Evolutionary conservation across 192 early-diverging fungal genomes (phyloP), one percentile per base, ranked within the genome.

Genomic region (Coemansia sp.): DNA sequence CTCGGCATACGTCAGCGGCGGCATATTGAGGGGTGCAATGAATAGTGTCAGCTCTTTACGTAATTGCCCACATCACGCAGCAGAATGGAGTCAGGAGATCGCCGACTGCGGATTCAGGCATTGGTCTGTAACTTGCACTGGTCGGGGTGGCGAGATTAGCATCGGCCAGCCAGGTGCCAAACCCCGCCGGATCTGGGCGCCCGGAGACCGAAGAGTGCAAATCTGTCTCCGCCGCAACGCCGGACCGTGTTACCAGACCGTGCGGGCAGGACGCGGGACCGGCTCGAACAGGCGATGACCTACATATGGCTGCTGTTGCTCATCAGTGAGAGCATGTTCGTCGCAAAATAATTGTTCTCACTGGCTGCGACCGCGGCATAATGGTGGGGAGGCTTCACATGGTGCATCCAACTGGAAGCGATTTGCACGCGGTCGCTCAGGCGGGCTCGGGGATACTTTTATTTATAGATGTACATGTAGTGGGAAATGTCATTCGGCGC

Each of bases 381-480:
- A 20, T 20, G 51, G 2, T 20, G 50, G 20, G 51, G 51, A 26
- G 51, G 51, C 51, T 53, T 53, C 51, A 53, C 51, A 53, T 53
- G 51, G 25, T 4, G 51, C 21, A 53, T 31, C 51, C 51, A 26
- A 25, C 24, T 24, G 25, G 25, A 53, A 53, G 26, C 51, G 55
- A 37, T 56, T 56, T 56, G 55, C 28, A 37, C 17, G 20, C 8
- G 26, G 55, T 15, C 38, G 55, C 34, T 8, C 26, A 25, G 55
- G 4, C 25, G 55, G 25, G 55, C 55, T 56, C 28, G 55, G 55
- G 18, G 17, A 31, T 25, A 12, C 28, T 26, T 26, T 61, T 68
- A 68, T 68, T 68, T 68, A 55, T 68, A 68, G 59, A 54, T 53
- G 34, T 17, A 47, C 47, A 46, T 56, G 20, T 12, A 44, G 60